Percentiles rank a stretch among this genome's conserved stretches.
Evolutionary conservation across 805 yeast species (phyloP).

Genomic region (Kluyveromyces aestuarii): DNA sequence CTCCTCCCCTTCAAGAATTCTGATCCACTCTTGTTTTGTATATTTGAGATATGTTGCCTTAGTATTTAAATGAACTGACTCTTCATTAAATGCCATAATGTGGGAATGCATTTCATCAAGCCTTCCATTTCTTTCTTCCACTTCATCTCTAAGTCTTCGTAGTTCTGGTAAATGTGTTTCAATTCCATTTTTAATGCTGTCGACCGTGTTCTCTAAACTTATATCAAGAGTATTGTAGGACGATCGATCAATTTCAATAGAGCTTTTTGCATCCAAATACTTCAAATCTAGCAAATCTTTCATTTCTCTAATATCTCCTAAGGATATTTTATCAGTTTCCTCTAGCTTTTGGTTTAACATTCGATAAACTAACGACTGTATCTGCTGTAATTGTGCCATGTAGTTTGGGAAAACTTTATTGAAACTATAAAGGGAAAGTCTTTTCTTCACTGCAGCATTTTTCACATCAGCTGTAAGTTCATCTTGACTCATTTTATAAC

Average conservation of each 20-base stretch:
- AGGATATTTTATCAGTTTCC: slow-evolving; percentile 5
- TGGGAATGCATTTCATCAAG: slow-evolving; percentile 18
- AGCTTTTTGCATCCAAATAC: slow-evolving; percentile 18
- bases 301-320: slow-evolving; percentile 7
- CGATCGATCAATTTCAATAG: slow-evolving; percentile 19
- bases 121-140: slow-evolving; percentile 15
- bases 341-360: slow-evolving; percentile 4
- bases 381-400: not conserved
- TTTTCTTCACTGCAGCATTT: not conserved
- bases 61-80: slow-evolving; percentile 14
- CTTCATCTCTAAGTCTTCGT: slow-evolving; percentile 5
- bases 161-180: slow-evolving; percentile 11
- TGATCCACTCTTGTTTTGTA: slow-evolving; percentile 21
- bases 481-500: not conserved
- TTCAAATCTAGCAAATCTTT: slow-evolving; percentile 12
- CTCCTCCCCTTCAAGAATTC: slow-evolving; percentile 14
- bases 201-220: slow-evolving; percentile 11
- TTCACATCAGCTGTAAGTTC: not conserved
- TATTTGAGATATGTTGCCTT: slow-evolving; percentile 18
- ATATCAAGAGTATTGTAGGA: slow-evolving; percentile 19
- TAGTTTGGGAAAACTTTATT: slow-evolving; percentile 2
- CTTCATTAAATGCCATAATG: slow-evolving; percentile 16
- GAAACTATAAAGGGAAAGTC: not conserved
- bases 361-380: not conserved
- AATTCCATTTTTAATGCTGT: slow-evolving; percentile 8